These are phyloP conservation scores for Botryotinia globosa DNA, from an alignment of 2,329 filamentous ascomycete species.

Conservation along the genomic window DNA sequence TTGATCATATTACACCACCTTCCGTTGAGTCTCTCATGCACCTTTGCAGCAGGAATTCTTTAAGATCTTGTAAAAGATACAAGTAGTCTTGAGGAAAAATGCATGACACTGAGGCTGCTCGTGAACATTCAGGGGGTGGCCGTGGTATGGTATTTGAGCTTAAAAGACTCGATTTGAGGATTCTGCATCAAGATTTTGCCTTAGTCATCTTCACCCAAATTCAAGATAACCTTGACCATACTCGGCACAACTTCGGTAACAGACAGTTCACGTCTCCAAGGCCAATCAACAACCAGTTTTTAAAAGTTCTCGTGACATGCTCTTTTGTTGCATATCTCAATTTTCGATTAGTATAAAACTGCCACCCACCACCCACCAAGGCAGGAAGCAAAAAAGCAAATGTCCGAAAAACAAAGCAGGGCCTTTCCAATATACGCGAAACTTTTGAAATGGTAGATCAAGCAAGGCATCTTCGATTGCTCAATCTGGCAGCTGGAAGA, in stretches of 20 bases:
- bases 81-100: background rate
- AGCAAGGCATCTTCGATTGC: background rate
- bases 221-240: background rate
- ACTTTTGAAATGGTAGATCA: background rate
- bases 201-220: background rate
- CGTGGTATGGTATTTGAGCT: background rate
- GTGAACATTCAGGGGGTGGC: background rate
- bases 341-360: background rate
- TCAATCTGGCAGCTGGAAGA: background rate
- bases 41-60: background rate
- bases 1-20: background rate
- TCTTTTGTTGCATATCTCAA: background rate
- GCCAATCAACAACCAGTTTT: background rate
- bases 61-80: background rate
- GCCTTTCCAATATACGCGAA: background rate
- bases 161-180: background rate
- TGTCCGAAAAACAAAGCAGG: background rate
- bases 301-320: background rate
- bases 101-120: background rate
- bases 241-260: background rate
- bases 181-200: background rate
- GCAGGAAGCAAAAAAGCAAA: background rate
- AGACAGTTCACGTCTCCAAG: background rate
- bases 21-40: background rate
- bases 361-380: background rate